Percentiles rank a stretch among this genome's conserved stretches.
phyloP scores from a whole-genome alignment of 2,329 filamentous ascomycete species.

The Leptographium radiaticola region DNA sequence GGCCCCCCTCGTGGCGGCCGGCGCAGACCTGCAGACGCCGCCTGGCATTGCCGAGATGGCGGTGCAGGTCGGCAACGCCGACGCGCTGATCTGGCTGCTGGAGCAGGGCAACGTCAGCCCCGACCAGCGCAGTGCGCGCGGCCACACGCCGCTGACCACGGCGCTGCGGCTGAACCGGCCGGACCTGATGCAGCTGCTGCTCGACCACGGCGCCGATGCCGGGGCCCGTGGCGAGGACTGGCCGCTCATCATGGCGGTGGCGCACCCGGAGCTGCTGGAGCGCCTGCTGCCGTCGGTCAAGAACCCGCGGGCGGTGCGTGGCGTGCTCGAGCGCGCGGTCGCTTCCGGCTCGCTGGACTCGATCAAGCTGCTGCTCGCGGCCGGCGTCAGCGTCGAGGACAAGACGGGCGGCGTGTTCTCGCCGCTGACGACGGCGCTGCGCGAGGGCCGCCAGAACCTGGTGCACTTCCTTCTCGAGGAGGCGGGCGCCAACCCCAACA shows the following conservation, averaged over 20 bases:
- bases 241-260: constrained; percentile 58
- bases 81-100: constrained; percentile 23
- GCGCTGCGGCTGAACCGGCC: constrained; percentile 26
- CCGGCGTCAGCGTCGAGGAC: constrained; percentile 56
- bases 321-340: constrained; percentile 18
- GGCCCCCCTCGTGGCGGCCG: constrained; percentile 20
- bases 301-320: constrained; percentile 32
- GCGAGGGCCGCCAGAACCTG: constrained; percentile 35
- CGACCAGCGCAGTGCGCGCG: constrained; percentile 18
- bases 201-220: constrained; percentile 20
- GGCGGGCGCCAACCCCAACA: constrained; percentile 13
- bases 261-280: constrained; percentile 46
- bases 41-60: constrained; percentile 21
- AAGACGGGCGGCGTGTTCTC: constrained; percentile 63
- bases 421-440: constrained; percentile 14
- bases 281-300: constrained; percentile 30
- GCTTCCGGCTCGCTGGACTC: constrained; percentile 51
- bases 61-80: constrained; percentile 19
- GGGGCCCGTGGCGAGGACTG: constrained; percentile 27
- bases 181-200: constrained; percentile 31
- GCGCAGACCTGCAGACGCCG: constrained; percentile 19
- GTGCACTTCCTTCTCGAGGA: constrained; percentile 29
- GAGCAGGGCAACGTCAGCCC: constrained; percentile 21
- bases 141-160: constrained; percentile 18
- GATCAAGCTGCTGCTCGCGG: constrained; percentile 49